Base-by-base conservation (phyloP, 805 yeast species). In the Phaffomyces thermotolerans region DNA sequence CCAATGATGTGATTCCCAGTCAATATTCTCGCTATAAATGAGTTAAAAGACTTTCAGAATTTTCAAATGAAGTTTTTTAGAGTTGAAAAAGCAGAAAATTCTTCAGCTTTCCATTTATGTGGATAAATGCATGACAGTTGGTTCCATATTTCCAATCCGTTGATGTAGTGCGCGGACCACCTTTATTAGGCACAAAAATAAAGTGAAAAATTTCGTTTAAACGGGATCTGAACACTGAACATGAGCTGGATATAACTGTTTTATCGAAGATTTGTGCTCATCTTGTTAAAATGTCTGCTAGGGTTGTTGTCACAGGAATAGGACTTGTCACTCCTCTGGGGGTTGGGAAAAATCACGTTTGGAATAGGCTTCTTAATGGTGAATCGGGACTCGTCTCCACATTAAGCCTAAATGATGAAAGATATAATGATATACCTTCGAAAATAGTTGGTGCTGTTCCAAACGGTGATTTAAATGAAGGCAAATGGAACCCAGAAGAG, bases 251-350 rank as follows among this genome's bases (percentile, higher is more conserved):
- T 20, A 20, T 20, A 20, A 5, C 22, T 20, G 5, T 20, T 20
- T 20, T 5, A 20, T 20, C 4, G 5, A 20, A 20, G 22, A 20
- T 20, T 20, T 20, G 18, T 13, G 3, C 17, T 5, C 14, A 8
- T 33, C n/a, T 13, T 10, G 18, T 10, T 23, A 18, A 5, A 33
- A 29, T 36, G 37, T n/a, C 39, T 5, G 12, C 41, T 4, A 41
- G 96, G 62, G 95, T 91, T 0, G 97, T 91, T 1, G 82, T 91
- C 1, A 93, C 99, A 0, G 99, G 99, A 0, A 59, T 93, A 8
- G 98, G 98, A 0, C 65, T 85, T 24, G 76, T 90, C 1, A 78
- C 93, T 0, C 99, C 99, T 0, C 65, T 93, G 4, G 98, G 97
- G 0, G 78, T 79, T 6, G 90, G 89, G 1, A 73, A 69, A 4